Conservation (phyloP, 2,329 filamentous ascomycete species). For the Chrysoporthe austroafricana region DNA sequence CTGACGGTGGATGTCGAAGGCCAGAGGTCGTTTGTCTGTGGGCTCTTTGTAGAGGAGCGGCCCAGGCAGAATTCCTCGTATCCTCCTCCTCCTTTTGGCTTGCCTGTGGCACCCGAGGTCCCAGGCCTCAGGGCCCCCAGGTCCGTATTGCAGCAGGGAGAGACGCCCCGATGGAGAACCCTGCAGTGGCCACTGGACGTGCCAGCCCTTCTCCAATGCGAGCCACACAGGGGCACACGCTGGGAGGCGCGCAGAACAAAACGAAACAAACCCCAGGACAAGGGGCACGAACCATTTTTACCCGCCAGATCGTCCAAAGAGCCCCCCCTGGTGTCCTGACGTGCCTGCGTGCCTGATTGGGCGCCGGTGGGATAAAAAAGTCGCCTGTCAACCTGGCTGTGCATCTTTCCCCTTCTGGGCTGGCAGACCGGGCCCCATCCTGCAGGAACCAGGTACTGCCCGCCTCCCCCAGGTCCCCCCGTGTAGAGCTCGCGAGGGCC, state of each 20-base stretch:
- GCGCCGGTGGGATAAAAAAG: neutral
- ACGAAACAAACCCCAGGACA: slow-evolving; percentile 21
- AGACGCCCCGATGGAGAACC: slow-evolving; percentile 10
- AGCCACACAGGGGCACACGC: slow-evolving; percentile 16
- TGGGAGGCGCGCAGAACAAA: slow-evolving; percentile 13
- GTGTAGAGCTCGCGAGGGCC: neutral
- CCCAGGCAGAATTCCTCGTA: neutral
- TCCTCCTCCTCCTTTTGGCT: neutral
- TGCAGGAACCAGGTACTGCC: slow-evolving; percentile 8
- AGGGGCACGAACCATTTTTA: slow-evolving; percentile 6
- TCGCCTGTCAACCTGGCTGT: neutral
- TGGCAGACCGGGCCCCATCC: slow-evolving; percentile 2
- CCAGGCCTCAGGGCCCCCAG: too few relatives aligned
- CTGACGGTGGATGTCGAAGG: neutral
- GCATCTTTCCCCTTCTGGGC: neutral
- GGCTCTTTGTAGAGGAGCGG: neutral
- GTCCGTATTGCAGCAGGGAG: too few relatives aligned
- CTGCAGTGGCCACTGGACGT: slow-evolving; percentile 18
- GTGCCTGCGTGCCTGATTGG: neutral
- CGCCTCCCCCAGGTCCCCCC: too few relatives aligned
- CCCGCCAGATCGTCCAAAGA: neutral
- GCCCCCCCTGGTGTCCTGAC: too few relatives aligned
- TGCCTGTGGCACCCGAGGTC: neutral
- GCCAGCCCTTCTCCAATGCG: slow-evolving; percentile 14
- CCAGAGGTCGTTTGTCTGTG: too few relatives aligned